Percentiles rank a stretch among this genome's conserved stretches.
phyloP scores from a whole-genome alignment of 768 basidiomycete genomes.

The Asterophora lycoperdoides region DNA sequence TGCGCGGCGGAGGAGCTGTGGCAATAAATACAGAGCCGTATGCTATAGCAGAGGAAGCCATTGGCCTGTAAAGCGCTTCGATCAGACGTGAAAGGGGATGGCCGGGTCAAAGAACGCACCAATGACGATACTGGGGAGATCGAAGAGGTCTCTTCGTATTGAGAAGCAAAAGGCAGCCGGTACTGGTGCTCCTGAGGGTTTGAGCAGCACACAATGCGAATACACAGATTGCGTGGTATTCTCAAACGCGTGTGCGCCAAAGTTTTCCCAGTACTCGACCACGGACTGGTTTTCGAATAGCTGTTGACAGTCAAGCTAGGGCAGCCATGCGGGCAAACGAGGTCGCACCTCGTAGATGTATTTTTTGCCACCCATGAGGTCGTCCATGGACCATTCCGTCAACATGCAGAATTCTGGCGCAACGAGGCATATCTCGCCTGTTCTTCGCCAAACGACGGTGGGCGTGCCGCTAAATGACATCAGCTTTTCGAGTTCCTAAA shows the following conservation, averaged over 20 bases:
- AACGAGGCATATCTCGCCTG: constrained; percentile 96
- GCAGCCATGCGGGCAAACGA: background rate
- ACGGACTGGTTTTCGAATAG: constrained; percentile 94
- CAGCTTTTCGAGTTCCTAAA: constrained; percentile 91
- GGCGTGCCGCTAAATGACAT: constrained; percentile 97
- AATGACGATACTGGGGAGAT: constrained; percentile 84
- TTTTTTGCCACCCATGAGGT: constrained; percentile 60
- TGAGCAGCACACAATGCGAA: constrained; percentile 85
- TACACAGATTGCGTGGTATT: constrained; percentile 95
- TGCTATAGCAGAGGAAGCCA: constrained; percentile 76
- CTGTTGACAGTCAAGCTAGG: constrained; percentile 35
- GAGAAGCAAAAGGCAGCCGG: constrained; percentile 96
- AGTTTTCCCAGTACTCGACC: constrained; percentile 96
- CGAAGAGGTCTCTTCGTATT: constrained; percentile 88
- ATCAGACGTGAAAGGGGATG: constrained; percentile 6
- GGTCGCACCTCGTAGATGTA: constrained; percentile 59
- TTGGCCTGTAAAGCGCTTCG: constrained; percentile 51
- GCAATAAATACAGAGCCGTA: constrained; percentile 16
- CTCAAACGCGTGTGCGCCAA: constrained; percentile 95
- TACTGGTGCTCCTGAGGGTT: constrained; percentile 78
- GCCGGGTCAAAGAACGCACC: constrained; percentile 40
- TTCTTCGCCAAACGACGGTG: constrained; percentile 95
- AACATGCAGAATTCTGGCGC: constrained; percentile 95
- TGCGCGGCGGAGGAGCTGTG: constrained; percentile 1
- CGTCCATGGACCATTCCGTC: constrained; percentile 85